Percentiles rank a stretch among this genome's conserved stretches.
These are phyloP conservation scores for Parmelia sp. DNA, from an alignment of 495 filamentous ascomycete genomes.

Conservation along the genomic window DNA sequence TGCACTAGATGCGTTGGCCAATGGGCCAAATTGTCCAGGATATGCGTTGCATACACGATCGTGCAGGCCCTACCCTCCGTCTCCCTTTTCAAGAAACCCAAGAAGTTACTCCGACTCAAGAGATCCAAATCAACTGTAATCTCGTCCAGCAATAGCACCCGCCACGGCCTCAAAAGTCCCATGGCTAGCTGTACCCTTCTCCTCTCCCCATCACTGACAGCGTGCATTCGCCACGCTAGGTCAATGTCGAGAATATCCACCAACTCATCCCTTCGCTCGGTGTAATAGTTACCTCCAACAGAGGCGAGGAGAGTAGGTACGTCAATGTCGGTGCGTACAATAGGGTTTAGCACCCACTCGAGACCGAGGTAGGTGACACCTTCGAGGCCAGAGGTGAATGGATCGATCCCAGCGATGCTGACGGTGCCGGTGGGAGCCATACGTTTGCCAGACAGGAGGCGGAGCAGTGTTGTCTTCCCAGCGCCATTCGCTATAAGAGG, in stretches of 20 bases:
- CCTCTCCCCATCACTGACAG: conserved; percentile 85
- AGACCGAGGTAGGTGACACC: conserved; percentile 95
- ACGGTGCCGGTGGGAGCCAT: conserved; percentile 72
- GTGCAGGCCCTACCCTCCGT: conserved; percentile 76
- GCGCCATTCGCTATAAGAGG: conserved; percentile 73
- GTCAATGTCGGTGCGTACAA: conserved; percentile 90
- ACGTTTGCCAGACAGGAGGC: conserved; percentile 83
- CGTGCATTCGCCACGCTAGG: conserved; percentile 86
- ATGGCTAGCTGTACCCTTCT: conserved; percentile 91
- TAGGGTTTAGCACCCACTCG: conserved; percentile 98
- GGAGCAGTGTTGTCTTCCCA: conserved; percentile 93
- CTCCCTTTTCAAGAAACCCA: conserved; percentile 80
- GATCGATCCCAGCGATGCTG: conserved; percentile 72
- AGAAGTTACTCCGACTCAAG: conserved; percentile 72
- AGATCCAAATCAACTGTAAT: conserved; percentile 96
- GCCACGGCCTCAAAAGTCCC: conserved; percentile 92
- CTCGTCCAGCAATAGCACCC: conserved; percentile 84
- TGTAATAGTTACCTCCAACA: conserved; percentile 79
- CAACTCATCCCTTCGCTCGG: conserved; percentile 76
- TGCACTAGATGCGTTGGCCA: conserved; percentile 97
- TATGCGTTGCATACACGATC: conserved; percentile 96
- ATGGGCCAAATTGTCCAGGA: conserved; percentile 81
- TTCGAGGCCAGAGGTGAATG: conserved; percentile 79
- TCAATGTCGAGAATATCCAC: conserved; percentile 89
- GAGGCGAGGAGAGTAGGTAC: conserved; percentile 76